Evolutionary conservation across 2,329 filamentous ascomycete genomes (phyloP), one percentile per base, ranked within the genome.

Genomic region (Purpureocillium takamizusanense): DNA sequence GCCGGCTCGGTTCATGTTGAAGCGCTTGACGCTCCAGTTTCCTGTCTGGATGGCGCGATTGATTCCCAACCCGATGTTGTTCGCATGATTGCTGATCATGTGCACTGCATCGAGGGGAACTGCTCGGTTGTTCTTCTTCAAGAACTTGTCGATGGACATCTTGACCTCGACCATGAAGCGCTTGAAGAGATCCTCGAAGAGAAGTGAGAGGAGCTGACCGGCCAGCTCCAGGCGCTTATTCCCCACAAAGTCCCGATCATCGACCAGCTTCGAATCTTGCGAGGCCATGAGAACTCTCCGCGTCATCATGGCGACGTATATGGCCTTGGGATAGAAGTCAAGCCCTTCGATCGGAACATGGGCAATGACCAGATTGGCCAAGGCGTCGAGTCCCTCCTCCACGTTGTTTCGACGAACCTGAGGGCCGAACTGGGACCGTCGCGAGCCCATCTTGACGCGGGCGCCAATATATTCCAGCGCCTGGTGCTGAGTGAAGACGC

Each of bases 181-280:
- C 67, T 98, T 98, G 76, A 98, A 98, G 43, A 95, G 65, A 69
- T 98, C 94, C 61, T 98, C 94, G 50, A 98, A 98, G 0, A 98
- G 72, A 1, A 98, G 72, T 3, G 92, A 89, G 44, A 98, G 67
- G 56, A 98, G 81, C 62, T 97, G 92, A 1, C 92, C 92, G 38
- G 94, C 94, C 62, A 98, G 62, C 60, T 98, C 92, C 32, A 98
- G 70, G 43, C 92, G 80, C 65, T 98, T 98, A 66, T 98, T 98
- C 48, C 92, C 92, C 23, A 98, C 88, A 54, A 97, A 98, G 63
- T 98, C 94, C 55, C 92, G 78, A 58, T 98, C 92, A 51, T 98
- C 92, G 2, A 98, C 87, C 38, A 97, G 69, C 40, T 83, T 87
- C 1, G 85, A 77, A 54, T 98, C 86, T 42, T 92, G 84, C 54